Base-by-base conservation (phyloP, 1,284 basidiomycete genomes). In the Ganoderma resinaceum region DNA sequence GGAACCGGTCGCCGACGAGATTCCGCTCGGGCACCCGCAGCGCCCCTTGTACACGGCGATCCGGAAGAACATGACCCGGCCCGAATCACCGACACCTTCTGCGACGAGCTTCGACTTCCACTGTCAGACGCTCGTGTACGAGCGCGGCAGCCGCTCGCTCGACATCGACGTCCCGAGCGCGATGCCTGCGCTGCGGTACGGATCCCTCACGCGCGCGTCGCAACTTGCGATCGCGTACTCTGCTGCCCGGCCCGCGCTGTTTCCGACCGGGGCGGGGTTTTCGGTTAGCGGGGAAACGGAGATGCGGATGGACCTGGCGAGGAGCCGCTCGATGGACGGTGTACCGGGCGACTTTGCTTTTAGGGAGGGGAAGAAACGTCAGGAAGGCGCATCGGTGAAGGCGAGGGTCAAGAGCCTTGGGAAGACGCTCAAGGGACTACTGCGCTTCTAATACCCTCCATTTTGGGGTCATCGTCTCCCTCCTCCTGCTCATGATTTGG, bases 31-130 rank as follows among this genome's bases (percentile, higher is more conserved):
- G 16, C 70, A 68, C 61, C 78, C 76, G 26, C 76, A 77, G 42
- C 82, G 88, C n/a, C 88, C 88, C 11, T 86, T 89, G 68, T 90
- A 90, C 76, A 85, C 86, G 33, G 89, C 86, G 61, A 91, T 91
- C 64, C 85, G 89, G 63, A 85, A 85, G 74, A 83, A 87, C 73
- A 87, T 86, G 83, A 81, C 84, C 35, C 81, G 80, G 26, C 82
- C 84, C 23, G 78, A 75, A 9, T 80, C 78, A 23, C 79, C 81
- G 1, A 74, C 73, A 62, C 73, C 77, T 26, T 75, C 42, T 7
- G 76, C 62, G 59, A n/a, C 75, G 68, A 67, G 52, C 52, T 57
- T 63, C 62, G 62, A 43, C 42, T 43, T 62, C 20, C 61, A 62
- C 31, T 42, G 40, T 7, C 40, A 42, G 40, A 42, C 40, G 40